Conservation (phyloP, 805 yeast genomes). For the Ogataea pilisensis region DNA sequence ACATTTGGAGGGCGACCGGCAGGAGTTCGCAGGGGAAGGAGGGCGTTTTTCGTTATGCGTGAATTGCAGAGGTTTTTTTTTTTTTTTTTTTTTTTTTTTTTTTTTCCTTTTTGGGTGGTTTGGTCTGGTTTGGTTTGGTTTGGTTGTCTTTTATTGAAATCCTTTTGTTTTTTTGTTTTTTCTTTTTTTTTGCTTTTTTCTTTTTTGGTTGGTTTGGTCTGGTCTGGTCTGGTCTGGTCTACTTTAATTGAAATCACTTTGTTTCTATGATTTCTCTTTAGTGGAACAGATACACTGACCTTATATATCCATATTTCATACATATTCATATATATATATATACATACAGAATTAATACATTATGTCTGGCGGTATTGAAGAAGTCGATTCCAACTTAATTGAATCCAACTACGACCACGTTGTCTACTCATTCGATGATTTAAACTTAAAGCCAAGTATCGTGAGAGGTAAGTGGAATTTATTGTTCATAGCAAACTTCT, state of each 20-base stretch:
- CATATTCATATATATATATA: background rate
- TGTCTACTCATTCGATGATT: slow-evolving; percentile 68
- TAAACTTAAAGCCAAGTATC: slow-evolving; percentile 68
- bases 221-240: too few relatives aligned
- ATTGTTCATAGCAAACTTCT: slow-evolving; percentile 4
- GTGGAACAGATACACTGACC: background rate
- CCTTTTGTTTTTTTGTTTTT: too few relatives aligned
- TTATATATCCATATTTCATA: background rate
- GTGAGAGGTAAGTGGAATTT: slow-evolving; percentile 49
- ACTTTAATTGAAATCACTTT: background rate
- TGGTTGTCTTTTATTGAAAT: too few relatives aligned
- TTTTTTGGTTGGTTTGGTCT: too few relatives aligned
- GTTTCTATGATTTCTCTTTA: background rate
- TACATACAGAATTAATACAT: slow-evolving; percentile 6
- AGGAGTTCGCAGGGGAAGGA: too few relatives aligned
- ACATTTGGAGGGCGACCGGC: too few relatives aligned
- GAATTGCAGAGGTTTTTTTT: too few relatives aligned
- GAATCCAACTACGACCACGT: slow-evolving; percentile 96
- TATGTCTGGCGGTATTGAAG: slow-evolving; percentile 62
- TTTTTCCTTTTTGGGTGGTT: too few relatives aligned
- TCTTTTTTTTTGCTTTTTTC: too few relatives aligned
- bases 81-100: too few relatives aligned
- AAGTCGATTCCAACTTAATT: slow-evolving; percentile 77
- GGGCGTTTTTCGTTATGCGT: too few relatives aligned
- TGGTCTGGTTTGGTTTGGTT: too few relatives aligned